Evolutionary conservation across 805 yeast genomes (phyloP).

Genomic region (Barnettozyma sp.): DNA sequence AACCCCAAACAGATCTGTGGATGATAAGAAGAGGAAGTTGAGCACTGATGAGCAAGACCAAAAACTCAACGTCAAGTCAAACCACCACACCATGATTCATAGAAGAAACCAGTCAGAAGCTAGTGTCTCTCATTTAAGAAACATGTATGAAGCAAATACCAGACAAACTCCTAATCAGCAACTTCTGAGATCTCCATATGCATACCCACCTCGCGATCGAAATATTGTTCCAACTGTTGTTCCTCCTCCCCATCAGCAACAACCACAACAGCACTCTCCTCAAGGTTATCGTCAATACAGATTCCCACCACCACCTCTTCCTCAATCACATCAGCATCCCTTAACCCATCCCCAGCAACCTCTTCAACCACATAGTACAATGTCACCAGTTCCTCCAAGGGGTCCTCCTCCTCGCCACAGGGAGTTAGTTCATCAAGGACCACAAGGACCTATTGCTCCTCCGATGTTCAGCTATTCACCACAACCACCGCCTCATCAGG

Average conservation of each 20-base stretch:
- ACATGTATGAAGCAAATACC: conserved; percentile 16
- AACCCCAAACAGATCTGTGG: conserved; percentile 5
- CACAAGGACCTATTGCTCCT: conserved; percentile 1
- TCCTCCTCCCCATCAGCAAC: too few relatives aligned
- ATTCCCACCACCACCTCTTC: conserved; percentile 2
- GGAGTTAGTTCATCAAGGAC: neutral
- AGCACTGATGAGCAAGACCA: conserved; percentile 3
- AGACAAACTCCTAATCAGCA: conserved; percentile 4
- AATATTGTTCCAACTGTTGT: neutral
- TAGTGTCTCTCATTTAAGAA: conserved; percentile 21
- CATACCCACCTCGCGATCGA: conserved; percentile 9
- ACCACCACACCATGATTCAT: conserved; percentile 10
- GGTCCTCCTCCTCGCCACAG: conserved; percentile 6
- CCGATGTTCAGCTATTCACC: neutral
- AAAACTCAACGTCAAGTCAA: neutral
- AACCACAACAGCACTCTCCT: conserved; percentile 6
- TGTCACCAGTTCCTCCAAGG: conserved; percentile 3
- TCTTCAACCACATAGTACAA: conserved; percentile 7
- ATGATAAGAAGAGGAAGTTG: conserved; percentile 8
- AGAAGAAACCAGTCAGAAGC: conserved; percentile 27
- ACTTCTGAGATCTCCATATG: conserved; percentile 14
- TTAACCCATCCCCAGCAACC: conserved; percentile 7
- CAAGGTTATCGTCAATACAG: conserved; percentile 6
- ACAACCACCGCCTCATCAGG: conserved; percentile 1
- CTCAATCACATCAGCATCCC: conserved; percentile 1